These are phyloP conservation scores for Ustilago hordei DNA, from an alignment of 1,284 basidiomycete species.

Conservation along the genomic window DNA sequence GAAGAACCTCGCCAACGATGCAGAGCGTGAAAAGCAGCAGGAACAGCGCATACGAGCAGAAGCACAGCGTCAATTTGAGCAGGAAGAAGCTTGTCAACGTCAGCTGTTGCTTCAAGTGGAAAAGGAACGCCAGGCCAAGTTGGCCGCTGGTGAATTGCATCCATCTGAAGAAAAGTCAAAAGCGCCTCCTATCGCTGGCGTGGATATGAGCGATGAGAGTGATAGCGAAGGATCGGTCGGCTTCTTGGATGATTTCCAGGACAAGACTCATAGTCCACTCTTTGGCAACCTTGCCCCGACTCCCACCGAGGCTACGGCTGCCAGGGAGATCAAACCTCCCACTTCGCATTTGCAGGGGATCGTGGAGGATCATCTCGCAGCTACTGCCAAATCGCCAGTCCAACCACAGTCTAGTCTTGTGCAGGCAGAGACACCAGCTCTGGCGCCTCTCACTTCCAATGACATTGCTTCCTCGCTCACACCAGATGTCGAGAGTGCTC, in stretches of 20 bases:
- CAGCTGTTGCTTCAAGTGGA: slow-evolving; percentile 54
- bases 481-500: slow-evolving; percentile 15
- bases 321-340: slow-evolving; percentile 40
- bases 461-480: slow-evolving; percentile 22
- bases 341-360: slow-evolving; percentile 35
- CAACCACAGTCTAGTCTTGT: neutral
- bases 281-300: slow-evolving; percentile 50
- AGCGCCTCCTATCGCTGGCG: slow-evolving; percentile 59
- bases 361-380: slow-evolving; percentile 22
- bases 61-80: slow-evolving; percentile 58
- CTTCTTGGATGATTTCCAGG: slow-evolving; percentile 42
- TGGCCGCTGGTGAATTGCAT: slow-evolving; percentile 51
- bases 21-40: slow-evolving; percentile 52
- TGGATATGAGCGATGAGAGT: slow-evolving; percentile 68
- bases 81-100: slow-evolving; percentile 61
- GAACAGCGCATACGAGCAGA: slow-evolving; percentile 51
- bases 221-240: slow-evolving; percentile 60
- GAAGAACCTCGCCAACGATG: slow-evolving; percentile 53
- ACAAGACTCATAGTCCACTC: slow-evolving; percentile 62
- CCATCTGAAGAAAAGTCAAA: slow-evolving; percentile 42
- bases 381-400: slow-evolving; percentile 4
- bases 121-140: slow-evolving; percentile 49
- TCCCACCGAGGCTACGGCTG: slow-evolving; percentile 26
- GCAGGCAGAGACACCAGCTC: slow-evolving; percentile 14
- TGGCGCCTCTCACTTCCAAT: slow-evolving; percentile 28